Conservation (phyloP, 139 green algal genomes). For the Chlamydomonas incerta region DNA sequence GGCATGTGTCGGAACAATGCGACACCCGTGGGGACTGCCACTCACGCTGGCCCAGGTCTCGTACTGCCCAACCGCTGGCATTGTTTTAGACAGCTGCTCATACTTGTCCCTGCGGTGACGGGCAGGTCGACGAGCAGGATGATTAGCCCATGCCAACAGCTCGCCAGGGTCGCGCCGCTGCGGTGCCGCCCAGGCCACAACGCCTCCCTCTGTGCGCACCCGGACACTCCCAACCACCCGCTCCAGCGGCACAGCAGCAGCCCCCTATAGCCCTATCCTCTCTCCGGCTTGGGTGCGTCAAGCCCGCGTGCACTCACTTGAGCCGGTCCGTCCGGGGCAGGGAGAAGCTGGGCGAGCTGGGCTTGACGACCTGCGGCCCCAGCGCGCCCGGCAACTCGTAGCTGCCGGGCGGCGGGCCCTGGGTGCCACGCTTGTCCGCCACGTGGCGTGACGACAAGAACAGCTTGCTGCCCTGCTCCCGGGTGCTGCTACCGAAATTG, state of each 20-base stretch:
- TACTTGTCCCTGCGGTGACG: conserved; percentile 23
- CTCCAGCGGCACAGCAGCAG: too few relatives aligned
- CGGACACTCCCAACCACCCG: too few relatives aligned
- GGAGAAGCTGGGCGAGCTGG: conserved; percentile 32
- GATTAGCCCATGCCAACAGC: too few relatives aligned
- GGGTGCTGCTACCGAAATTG: conserved; percentile 1
- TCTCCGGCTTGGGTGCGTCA: too few relatives aligned
- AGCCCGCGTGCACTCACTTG: conserved; percentile 29
- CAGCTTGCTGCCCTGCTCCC: conserved; percentile 8
- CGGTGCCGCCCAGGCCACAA: too few relatives aligned
- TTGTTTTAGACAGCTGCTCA: conserved; percentile 18
- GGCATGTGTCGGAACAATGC: too few relatives aligned
- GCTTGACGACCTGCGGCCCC: conserved; percentile 27
- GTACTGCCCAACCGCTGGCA: conserved; percentile 40
- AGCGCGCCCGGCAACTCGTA: conserved; percentile 28
- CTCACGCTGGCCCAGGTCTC: conserved; percentile 40
- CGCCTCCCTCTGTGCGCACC: too few relatives aligned
- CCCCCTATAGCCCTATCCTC: too few relatives aligned
- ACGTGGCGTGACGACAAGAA: conserved; percentile 12
- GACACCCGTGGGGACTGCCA: too few relatives aligned
- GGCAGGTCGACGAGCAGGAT: too few relatives aligned
- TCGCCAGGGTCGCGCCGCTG: too few relatives aligned
- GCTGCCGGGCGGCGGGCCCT: conserved; percentile 26
- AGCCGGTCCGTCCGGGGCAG: conserved; percentile 39
- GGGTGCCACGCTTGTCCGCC: conserved; percentile 13